phyloP scores from a whole-genome alignment of 768 basidiomycete genomes.

The Lactarius quietus region DNA sequence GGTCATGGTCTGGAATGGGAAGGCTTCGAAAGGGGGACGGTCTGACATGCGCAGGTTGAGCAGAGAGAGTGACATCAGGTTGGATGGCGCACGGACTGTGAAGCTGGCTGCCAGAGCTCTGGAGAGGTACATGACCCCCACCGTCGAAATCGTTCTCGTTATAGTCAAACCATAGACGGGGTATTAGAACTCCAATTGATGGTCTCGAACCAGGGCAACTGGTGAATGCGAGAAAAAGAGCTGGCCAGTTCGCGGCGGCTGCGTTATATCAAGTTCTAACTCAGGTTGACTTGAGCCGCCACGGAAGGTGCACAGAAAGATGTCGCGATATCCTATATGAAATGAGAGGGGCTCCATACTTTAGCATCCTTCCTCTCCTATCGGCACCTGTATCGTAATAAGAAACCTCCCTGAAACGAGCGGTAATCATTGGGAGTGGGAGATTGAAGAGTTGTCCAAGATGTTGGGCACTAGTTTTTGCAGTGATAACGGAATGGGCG shows the following conservation, averaged over 20 bases:
- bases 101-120: not conserved
- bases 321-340: not conserved
- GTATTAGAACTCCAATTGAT: not conserved
- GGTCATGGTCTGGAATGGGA: not conserved
- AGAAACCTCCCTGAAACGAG: not conserved
- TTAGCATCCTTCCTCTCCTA: not conserved
- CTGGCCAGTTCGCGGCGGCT: not conserved
- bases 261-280: not conserved
- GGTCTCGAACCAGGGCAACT: not conserved
- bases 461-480: not conserved
- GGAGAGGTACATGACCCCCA: not conserved
- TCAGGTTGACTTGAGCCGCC: not conserved
- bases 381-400: not conserved
- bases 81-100: not conserved
- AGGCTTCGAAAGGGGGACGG: not conserved
- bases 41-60: not conserved
- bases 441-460: not conserved
- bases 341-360: not conserved
- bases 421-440: not conserved
- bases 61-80: not conserved
- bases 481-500: not conserved
- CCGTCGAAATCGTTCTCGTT: not conserved
- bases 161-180: not conserved
- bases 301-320: not conserved
- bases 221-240: not conserved